Evolutionary conservation across 139 green algal species (phyloP).

Genomic region (Klebsormidium nitens): DNA sequence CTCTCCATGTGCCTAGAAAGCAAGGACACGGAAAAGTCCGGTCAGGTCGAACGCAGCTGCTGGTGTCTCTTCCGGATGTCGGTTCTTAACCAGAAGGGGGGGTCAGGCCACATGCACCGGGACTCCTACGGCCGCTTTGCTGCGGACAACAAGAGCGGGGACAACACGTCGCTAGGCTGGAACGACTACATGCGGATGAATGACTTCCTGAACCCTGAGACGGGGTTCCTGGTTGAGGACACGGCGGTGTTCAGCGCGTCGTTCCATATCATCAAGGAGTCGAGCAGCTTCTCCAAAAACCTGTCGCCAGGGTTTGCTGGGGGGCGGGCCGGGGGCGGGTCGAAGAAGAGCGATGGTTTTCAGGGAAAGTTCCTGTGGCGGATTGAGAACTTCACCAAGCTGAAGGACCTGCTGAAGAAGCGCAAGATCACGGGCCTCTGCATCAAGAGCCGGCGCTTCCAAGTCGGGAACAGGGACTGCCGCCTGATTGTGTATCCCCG

Average conservation of each 20-base stretch:
- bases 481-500: slow-evolving; percentile 66
- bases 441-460: slow-evolving; percentile 63
- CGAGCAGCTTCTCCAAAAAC: slow-evolving; percentile 46
- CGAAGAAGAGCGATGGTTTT: slow-evolving; percentile 38
- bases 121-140: slow-evolving; percentile 68
- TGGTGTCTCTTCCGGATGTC: slow-evolving; percentile 69
- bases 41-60: slow-evolving; percentile 46
- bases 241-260: slow-evolving; percentile 53
- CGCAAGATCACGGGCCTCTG: slow-evolving; percentile 72
- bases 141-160: slow-evolving; percentile 51
- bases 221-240: slow-evolving; percentile 41
- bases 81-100: slow-evolving; percentile 44
- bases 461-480: slow-evolving; percentile 56
- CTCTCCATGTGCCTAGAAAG: slow-evolving; percentile 56
- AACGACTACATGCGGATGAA: slow-evolving; percentile 71
- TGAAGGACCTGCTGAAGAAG: slow-evolving; percentile 76
- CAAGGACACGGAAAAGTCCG: slow-evolving; percentile 55
- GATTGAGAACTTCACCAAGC: slow-evolving; percentile 68
- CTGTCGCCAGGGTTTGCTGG: background rate
- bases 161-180: slow-evolving; percentile 68
- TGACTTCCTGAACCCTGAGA: slow-evolving; percentile 20
- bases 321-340: slow-evolving; percentile 2
- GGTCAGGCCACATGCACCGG: slow-evolving; percentile 50
- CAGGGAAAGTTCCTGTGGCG: slow-evolving; percentile 59
- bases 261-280: slow-evolving; percentile 63